These are phyloP conservation scores for Kodamaea nitidulidarum DNA, from an alignment of 805 yeast species.

Conservation along the genomic window DNA sequence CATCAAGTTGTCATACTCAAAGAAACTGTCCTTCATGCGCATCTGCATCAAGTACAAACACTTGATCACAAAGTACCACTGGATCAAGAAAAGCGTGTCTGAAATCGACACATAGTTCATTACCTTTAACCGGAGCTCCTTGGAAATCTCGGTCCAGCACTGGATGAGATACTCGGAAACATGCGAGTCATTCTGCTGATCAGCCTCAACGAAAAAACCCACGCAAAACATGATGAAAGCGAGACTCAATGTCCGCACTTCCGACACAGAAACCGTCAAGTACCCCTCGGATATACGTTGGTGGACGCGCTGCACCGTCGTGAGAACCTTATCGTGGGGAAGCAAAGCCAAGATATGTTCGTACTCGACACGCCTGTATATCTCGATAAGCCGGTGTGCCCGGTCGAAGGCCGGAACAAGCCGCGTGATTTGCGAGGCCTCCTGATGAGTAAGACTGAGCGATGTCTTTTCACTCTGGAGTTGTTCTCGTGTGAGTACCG, in stretches of 20 bases:
- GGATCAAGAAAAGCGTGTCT: conserved; percentile 22
- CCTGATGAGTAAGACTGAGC: background rate
- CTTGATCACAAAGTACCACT: conserved; percentile 24
- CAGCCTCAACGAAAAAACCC: conserved; percentile 14
- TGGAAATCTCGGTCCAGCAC: conserved; percentile 16
- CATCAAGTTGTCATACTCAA: conserved; percentile 26
- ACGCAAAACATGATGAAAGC: conserved; percentile 18
- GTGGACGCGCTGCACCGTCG: conserved; percentile 5
- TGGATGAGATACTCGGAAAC: conserved; percentile 12
- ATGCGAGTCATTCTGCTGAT: background rate
- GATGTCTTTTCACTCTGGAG: background rate
- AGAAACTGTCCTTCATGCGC: conserved; percentile 20
- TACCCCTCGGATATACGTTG: conserved; percentile 6
- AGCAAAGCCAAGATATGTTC: conserved; percentile 7
- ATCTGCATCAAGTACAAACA: conserved; percentile 18
- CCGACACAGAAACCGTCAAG: conserved; percentile 9
- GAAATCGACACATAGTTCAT: conserved; percentile 18
- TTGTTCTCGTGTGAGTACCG: background rate
- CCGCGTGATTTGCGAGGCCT: background rate
- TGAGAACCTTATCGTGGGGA: background rate
- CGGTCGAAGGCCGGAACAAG: background rate
- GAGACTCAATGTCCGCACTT: conserved; percentile 17
- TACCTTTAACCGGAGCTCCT: conserved; percentile 15
- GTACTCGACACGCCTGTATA: conserved; percentile 7
- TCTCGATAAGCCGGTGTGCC: background rate